These are phyloP conservation scores for Cytospora piceicola DNA, from an alignment of 2,329 filamentous ascomycete genomes.

Conservation along the genomic window DNA sequence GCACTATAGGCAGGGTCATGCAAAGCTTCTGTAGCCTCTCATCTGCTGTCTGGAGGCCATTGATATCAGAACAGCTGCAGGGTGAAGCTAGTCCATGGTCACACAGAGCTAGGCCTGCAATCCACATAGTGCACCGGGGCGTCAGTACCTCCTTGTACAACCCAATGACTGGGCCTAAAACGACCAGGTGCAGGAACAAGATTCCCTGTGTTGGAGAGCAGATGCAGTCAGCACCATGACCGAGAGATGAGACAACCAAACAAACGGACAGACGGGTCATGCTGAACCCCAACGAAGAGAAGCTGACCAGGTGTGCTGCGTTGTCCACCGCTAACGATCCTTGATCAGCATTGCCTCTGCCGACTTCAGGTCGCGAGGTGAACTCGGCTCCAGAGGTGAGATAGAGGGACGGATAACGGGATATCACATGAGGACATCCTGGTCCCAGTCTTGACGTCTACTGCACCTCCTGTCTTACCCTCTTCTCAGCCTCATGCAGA, in stretches of 20 bases:
- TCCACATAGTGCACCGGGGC: slow-evolving; percentile 12
- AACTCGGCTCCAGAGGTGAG: neutral
- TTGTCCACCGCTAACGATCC: neutral
- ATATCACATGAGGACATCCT: slow-evolving; percentile 22
- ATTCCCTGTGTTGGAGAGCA: slow-evolving; percentile 1
- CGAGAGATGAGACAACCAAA: neutral
- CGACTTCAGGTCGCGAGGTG: neutral
- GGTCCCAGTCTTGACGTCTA: slow-evolving; percentile 1
- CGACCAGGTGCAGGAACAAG: slow-evolving; percentile 23
- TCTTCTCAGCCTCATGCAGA: slow-evolving; percentile 29
- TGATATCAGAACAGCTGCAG: neutral
- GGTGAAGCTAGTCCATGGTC: neutral
- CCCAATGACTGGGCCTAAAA: slow-evolving; percentile 12
- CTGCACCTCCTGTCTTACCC: slow-evolving; percentile 22
- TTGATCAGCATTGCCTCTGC: neutral
- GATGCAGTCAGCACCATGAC: slow-evolving; percentile 10
- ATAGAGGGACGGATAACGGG: slow-evolving; percentile 1
- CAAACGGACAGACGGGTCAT: neutral
- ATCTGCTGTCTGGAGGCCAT: slow-evolving; percentile 1
- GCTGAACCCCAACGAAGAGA: neutral
- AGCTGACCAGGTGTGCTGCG: neutral
- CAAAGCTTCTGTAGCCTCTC: slow-evolving; percentile 2
- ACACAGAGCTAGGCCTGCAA: slow-evolving; percentile 15
- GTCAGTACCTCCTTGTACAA: slow-evolving; percentile 17
- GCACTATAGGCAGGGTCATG: neutral